These are phyloP conservation scores for Clarkia xantiana DNA, from an alignment of 345 rosid species.

Conservation along the genomic window DNA sequence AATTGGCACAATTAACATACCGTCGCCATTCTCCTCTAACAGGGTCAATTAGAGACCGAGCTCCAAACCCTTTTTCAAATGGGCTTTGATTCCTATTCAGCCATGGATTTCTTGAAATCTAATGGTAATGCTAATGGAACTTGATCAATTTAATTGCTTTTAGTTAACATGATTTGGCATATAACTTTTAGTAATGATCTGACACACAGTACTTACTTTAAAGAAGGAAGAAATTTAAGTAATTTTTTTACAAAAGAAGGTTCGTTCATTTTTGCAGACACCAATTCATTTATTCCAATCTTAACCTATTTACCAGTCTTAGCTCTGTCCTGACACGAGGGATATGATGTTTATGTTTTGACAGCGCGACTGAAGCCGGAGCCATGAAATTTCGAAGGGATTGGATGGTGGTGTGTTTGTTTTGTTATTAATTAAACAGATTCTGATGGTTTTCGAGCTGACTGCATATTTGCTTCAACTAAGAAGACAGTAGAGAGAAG, in stretches of 20 bases:
- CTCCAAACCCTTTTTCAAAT: conserved; percentile 62
- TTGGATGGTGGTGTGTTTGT: conserved; percentile 1
- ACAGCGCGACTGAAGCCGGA: conserved; percentile 61
- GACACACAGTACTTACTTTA: too few species aligned
- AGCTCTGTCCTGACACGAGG: background rate
- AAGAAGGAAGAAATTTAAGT: too few species aligned
- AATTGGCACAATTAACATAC: conserved; percentile 3
- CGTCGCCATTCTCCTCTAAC: conserved; percentile 2
- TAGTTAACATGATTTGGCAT: background rate
- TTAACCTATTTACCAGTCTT: conserved; percentile 1
- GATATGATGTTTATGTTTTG: conserved; percentile 10
- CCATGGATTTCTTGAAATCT: conserved; percentile 39
- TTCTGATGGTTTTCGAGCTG: conserved; percentile 13
- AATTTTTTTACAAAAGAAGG: too few species aligned
- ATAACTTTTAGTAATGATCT: too few species aligned
- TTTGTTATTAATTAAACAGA: background rate
- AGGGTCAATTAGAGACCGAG: conserved; percentile 53
- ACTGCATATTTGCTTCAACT: conserved; percentile 15
- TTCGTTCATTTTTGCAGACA: too few species aligned
- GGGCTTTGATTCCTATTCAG: conserved; percentile 58
- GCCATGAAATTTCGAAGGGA: conserved; percentile 23
- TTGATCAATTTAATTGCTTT: background rate
- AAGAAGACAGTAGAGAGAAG: background rate
- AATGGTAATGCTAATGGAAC: conserved; percentile 29
- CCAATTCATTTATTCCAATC: too few species aligned